A percentile compares a stretch with the other conserved stretches of the same genome.
Conservation (phyloP, 2,329 filamentous ascomycete species). For the Beauveria pseudobassiana region DNA sequence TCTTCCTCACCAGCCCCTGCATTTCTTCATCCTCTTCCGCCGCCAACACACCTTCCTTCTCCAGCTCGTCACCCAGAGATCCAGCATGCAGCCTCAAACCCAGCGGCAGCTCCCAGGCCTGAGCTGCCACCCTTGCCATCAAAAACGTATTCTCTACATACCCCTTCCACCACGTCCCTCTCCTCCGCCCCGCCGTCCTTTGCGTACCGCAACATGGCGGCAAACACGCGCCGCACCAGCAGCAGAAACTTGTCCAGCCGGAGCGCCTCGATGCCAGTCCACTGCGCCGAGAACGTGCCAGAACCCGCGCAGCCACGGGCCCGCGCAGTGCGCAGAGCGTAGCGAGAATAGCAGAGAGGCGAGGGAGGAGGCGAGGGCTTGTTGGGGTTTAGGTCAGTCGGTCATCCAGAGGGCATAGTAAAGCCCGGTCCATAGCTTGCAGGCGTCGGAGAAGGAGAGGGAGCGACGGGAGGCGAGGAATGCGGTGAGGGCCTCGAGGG, state of each 20-base stretch:
- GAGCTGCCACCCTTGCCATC: conserved; percentile 22
- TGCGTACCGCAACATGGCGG: conserved; percentile 53
- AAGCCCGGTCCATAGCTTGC: conserved; percentile 91
- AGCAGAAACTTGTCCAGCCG: conserved; percentile 91
- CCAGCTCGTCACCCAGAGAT: conserved; percentile 86
- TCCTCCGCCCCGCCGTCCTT: conserved; percentile 22
- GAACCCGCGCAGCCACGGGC: conserved; percentile 53
- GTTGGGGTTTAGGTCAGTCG: conserved; percentile 81
- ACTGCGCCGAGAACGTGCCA: conserved; percentile 66
- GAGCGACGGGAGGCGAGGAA: conserved; percentile 60
- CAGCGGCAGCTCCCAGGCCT: conserved; percentile 61
- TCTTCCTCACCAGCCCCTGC: conserved; percentile 39
- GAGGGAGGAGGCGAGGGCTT: conserved; percentile 71
- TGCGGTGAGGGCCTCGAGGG: conserved; percentile 66
- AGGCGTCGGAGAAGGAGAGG: conserved; percentile 61
- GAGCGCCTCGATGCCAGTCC: conserved; percentile 66
- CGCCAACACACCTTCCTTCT: conserved; percentile 53
- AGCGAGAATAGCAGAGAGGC: conserved; percentile 51
- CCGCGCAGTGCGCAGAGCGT: conserved; percentile 40
- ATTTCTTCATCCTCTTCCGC: conserved; percentile 28
- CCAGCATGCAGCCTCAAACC: conserved; percentile 79
- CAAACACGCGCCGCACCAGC: conserved; percentile 71
- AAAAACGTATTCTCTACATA: conserved; percentile 26
- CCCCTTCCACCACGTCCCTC: conserved; percentile 19
- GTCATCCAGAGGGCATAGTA: conserved; percentile 94